phyloP scores from a whole-genome alignment of 306 rosid genomes.

The Cyamopsis tetragonoloba region DNA sequence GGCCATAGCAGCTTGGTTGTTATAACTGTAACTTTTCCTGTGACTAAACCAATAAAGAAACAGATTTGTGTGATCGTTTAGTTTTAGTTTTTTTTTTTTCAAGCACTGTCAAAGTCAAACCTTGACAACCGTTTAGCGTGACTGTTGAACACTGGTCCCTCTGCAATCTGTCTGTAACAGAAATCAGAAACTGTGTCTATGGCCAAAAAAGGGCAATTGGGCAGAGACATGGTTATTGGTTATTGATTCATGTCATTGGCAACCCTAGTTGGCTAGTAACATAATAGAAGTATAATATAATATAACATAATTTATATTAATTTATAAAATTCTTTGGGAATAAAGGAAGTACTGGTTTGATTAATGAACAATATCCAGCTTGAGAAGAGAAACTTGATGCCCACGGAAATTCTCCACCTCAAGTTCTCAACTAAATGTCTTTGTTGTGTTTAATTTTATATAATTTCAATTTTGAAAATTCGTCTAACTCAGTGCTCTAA shows the following conservation, averaged over 20 bases:
- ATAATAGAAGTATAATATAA: too few relatives aligned
- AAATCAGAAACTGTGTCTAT: background rate
- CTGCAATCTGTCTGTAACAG: background rate
- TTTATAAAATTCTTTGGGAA: background rate
- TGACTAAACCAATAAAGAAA: background rate
- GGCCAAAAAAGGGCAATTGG: background rate
- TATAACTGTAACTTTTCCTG: background rate
- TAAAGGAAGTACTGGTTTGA: background rate
- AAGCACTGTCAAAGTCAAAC: conserved; percentile 34
- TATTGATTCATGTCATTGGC: background rate
- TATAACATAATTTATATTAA: too few relatives aligned
- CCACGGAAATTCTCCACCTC: conserved; percentile 18
- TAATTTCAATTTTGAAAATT: too few relatives aligned
- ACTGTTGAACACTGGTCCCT: conserved; percentile 23
- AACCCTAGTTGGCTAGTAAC: background rate
- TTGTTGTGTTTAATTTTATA: background rate
- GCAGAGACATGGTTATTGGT: background rate
- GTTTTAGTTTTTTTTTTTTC: conserved; percentile 2
- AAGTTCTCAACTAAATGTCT: background rate
- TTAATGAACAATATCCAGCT: background rate
- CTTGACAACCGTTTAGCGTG: conserved; percentile 1
- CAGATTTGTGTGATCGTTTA: background rate
- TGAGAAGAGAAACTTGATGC: conserved; percentile 27
- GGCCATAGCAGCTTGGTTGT: background rate
- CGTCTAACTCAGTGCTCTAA: too few relatives aligned